Evolutionary conservation across 2,329 filamentous ascomycete species (phyloP).

Genomic region (Monosporascus ibericus): DNA sequence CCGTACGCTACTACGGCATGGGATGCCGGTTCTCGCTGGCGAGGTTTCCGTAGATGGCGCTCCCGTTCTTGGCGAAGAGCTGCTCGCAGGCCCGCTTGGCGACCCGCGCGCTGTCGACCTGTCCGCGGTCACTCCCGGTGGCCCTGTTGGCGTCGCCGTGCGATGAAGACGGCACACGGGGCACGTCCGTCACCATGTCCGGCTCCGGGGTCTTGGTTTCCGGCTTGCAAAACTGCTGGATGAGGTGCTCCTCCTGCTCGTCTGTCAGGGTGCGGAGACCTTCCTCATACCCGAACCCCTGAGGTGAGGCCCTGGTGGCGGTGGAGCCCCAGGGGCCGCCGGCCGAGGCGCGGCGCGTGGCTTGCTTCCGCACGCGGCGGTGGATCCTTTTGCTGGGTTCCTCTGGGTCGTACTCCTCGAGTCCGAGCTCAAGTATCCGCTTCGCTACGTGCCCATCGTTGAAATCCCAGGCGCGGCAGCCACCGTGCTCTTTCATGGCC

Average conservation of each 20-base stretch:
- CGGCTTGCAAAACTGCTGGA: conserved; percentile 22
- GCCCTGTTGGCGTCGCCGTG: conserved; percentile 6
- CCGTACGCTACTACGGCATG: not conserved
- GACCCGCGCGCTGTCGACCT: conserved; percentile 28
- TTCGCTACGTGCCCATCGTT: conserved; percentile 44
- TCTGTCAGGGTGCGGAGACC: conserved; percentile 18
- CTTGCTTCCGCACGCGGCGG: conserved; percentile 34
- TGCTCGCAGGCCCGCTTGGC: conserved; percentile 28
- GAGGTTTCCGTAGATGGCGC: not conserved
- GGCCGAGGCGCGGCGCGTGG: conserved; percentile 12
- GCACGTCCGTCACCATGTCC: conserved; percentile 9
- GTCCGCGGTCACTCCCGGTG: conserved; percentile 10
- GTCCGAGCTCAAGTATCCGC: conserved; percentile 40
- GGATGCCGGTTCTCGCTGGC: not conserved
- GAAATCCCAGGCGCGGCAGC: conserved; percentile 44
- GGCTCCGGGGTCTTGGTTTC: conserved; percentile 12
- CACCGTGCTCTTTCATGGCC: conserved; percentile 43
- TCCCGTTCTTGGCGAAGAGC: not conserved
- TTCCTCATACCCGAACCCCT: conserved; percentile 10
- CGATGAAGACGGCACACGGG: not conserved
- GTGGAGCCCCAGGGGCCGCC: conserved; percentile 12
- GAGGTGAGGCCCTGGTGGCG: not conserved
- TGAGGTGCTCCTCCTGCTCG: conserved; percentile 26
- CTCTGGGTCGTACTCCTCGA: conserved; percentile 38
- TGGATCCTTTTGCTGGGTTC: conserved; percentile 34